Evolutionary conservation across 1,139 yeast species (phyloP).

Genomic region (Geotrichum bryndzae): DNA sequence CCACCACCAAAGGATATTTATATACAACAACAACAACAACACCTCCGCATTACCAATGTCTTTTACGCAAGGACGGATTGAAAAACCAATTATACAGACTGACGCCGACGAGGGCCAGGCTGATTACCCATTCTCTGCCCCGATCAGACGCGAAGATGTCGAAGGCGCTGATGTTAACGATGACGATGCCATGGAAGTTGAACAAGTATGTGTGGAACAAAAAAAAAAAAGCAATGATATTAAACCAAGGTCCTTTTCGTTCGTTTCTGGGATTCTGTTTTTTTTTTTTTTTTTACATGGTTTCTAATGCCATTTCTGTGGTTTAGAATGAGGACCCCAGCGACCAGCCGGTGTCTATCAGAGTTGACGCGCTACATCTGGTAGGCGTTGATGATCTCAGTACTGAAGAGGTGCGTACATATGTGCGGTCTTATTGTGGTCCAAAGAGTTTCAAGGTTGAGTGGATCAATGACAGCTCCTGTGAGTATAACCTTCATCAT

Average conservation of each 20-base stretch:
- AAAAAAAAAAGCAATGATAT: not conserved
- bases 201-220: not conserved
- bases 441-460: conserved; percentile 45
- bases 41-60: not conserved
- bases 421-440: conserved; percentile 47
- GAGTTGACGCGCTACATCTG: conserved; percentile 46
- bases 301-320: not conserved
- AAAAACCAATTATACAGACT: not conserved
- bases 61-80: not conserved
- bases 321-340: not conserved
- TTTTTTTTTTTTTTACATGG: not conserved
- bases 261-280: not conserved
- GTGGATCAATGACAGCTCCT: conserved; percentile 63
- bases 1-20: too few relatives aligned
- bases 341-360: conserved; percentile 14
- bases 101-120: not conserved
- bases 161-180: not conserved
- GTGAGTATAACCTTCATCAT: not conserved
- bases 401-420: conserved; percentile 57
- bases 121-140: not conserved
- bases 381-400: conserved; percentile 65
- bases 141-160: not conserved
- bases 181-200: not conserved
- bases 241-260: not conserved
- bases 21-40: not conserved